phyloP scores from a whole-genome alignment of 2,329 filamentous ascomycete species.

The Coniella vitis region DNA sequence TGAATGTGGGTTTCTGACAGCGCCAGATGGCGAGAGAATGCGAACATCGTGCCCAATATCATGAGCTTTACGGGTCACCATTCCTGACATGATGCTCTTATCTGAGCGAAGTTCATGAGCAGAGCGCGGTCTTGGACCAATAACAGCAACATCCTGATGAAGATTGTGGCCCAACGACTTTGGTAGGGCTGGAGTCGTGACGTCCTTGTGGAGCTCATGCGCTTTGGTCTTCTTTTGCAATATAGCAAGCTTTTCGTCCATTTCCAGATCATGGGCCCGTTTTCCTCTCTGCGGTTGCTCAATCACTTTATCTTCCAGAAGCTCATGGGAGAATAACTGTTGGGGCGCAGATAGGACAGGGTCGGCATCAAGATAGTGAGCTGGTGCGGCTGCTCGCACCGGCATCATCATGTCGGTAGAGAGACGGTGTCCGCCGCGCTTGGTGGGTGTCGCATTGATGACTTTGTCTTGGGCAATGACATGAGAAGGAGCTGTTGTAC shows the following conservation, averaged over 20 bases:
- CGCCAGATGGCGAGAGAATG: conserved; percentile 12
- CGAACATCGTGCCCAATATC: conserved; percentile 13
- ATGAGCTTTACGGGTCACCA: background rate
- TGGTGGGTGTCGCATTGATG: background rate
- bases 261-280: conserved; percentile 9
- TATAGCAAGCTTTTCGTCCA: conserved; percentile 5
- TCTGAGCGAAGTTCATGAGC: conserved; percentile 4
- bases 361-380: conserved; percentile 10
- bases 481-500: background rate
- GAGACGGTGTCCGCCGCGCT: conserved; percentile 5
- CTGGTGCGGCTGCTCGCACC: background rate
- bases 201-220: conserved; percentile 3
- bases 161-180: background rate
- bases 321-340: conserved; percentile 10
- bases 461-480: conserved; percentile 6
- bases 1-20: conserved; percentile 6
- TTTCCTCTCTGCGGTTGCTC: background rate
- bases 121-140: background rate
- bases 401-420: conserved; percentile 11
- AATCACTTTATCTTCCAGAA: conserved; percentile 8
- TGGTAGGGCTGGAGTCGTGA: background rate
- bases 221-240: background rate
- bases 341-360: conserved; percentile 5
- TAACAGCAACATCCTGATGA: conserved; percentile 1
- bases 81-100: background rate